Base-by-base conservation (phyloP, 108 stramenopile species). In the Pseudonitzschia delicatissima region DNA sequence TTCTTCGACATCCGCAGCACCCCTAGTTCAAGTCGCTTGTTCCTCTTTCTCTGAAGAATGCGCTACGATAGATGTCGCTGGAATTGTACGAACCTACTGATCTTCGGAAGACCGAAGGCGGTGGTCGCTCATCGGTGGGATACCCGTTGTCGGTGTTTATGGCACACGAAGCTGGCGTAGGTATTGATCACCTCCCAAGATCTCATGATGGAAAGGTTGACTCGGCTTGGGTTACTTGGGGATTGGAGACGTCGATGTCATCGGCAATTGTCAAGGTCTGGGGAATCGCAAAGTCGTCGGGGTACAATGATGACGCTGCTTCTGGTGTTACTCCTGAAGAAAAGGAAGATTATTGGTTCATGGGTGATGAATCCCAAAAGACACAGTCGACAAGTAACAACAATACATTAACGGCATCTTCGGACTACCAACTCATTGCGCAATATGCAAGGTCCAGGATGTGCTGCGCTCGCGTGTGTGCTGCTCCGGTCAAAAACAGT, bases 171-270 rank as follows among this genome's bases (percentile, higher is more conserved):
- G 79, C 70, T 2, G 90, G 87, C 17, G 85, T 87, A 0, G 90
- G 90, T 9, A 64, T 89, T n/a, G 73, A 78, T 1, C 53, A 77
- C 25, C 34, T 86, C 0, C 64, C 64, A 34, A 72, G 71, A 25
- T 45, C 51, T 25, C 39, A 12, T 25, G 34, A 26, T 25, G 33
- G 39, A 0, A 29, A 51, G 33, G 13, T 29, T 20, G 48, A 51
- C 59, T 65, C 59, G 25, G 34, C 58, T 4, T 91, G 87, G 87
- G 35, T 91, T 2, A 85, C 90, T 5, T 91, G 90, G 90, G 90
- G 90, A 7, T 49, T 86, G 57, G 87, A 91, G 69, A 40, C 40
- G 4, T 67, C 58, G 5, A 63, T 55, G 28, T 51, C 58, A 13
- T 71, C 69, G n/a, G 71, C 82, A 6, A 77, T 81, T 18, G 85